Conservation (phyloP, 345 rosid species). For the Salix brachista region DNA sequence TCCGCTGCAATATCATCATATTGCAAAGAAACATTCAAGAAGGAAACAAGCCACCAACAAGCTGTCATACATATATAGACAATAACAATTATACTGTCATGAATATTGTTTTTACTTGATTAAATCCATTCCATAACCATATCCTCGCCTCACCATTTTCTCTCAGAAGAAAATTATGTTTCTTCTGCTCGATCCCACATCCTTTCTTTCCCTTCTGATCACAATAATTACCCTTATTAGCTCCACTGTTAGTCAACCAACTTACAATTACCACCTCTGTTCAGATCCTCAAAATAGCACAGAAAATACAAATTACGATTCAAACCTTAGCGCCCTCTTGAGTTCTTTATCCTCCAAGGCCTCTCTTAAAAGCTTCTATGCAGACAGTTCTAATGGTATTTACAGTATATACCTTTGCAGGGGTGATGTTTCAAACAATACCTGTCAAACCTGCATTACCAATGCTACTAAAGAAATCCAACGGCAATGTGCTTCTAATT, state of each 20-base stretch:
- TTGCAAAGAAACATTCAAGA: too few species aligned
- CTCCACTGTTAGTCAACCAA: not conserved
- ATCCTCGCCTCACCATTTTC: not conserved
- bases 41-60: too few species aligned
- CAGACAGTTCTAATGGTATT: conserved; percentile 5
- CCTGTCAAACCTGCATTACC: conserved; percentile 15
- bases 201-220: not conserved
- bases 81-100: too few species aligned
- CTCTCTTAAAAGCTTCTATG: conserved; percentile 15
- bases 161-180: not conserved
- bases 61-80: too few species aligned
- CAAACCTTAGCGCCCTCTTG: conserved; percentile 18
- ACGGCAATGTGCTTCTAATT: not conserved
- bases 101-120: too few species aligned
- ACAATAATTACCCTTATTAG: not conserved
- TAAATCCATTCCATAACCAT: not conserved
- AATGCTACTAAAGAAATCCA: conserved; percentile 1
- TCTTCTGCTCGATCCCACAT: not conserved
- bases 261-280: not conserved
- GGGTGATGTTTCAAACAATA: conserved; percentile 3
- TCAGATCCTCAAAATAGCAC: not conserved
- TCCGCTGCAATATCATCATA: too few species aligned
- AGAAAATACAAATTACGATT: not conserved
- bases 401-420: conserved; percentile 28
- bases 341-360: conserved; percentile 18